phyloP scores from a whole-genome alignment of 1,284 basidiomycete species.

The Gymnopus androsaceus region DNA sequence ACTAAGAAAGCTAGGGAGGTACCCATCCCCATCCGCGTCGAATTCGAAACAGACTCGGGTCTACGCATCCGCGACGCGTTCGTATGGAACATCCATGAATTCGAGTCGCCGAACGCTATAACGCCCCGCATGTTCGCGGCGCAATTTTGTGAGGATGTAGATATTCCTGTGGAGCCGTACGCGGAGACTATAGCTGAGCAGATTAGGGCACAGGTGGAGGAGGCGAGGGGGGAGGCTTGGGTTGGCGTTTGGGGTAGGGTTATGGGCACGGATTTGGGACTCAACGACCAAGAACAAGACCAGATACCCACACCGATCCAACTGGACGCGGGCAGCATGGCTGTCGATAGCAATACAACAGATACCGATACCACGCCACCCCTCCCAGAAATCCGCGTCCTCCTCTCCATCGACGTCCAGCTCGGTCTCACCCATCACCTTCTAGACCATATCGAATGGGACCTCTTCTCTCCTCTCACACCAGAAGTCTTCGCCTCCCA shows the following conservation, averaged over 20 bases:
- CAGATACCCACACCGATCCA: conserved; percentile 36
- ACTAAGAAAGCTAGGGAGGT: neutral
- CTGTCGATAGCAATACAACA: too few relatives aligned
- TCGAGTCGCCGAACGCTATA: conserved; percentile 68
- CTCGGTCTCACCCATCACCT: conserved; percentile 90
- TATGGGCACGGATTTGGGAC: conserved; percentile 4
- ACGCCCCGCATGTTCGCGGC: conserved; percentile 84
- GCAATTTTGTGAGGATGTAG: conserved; percentile 87
- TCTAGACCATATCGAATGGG: conserved; percentile 97
- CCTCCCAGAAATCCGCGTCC: conserved; percentile 9
- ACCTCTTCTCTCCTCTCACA: conserved; percentile 88
- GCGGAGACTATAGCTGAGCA: conserved; percentile 80
- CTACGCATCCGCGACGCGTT: conserved; percentile 94
- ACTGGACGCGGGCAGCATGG: too few relatives aligned
- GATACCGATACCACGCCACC: too few relatives aligned
- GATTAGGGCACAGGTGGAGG: conserved; percentile 89
- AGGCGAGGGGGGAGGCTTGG: conserved; percentile 60
- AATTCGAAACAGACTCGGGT: conserved; percentile 78
- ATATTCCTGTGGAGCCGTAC: conserved; percentile 70
- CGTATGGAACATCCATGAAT: conserved; percentile 93
- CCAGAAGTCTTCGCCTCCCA: conserved; percentile 84
- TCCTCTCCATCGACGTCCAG: conserved; percentile 90
- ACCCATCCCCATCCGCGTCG: conserved; percentile 79
- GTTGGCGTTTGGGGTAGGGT: too few relatives aligned
- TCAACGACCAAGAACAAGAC: conserved; percentile 30